Percentiles rank a stretch among this genome's conserved stretches.
These are phyloP conservation scores for Cairneyella variabilis DNA, from an alignment of 495 filamentous ascomycete species.

Conservation along the genomic window DNA sequence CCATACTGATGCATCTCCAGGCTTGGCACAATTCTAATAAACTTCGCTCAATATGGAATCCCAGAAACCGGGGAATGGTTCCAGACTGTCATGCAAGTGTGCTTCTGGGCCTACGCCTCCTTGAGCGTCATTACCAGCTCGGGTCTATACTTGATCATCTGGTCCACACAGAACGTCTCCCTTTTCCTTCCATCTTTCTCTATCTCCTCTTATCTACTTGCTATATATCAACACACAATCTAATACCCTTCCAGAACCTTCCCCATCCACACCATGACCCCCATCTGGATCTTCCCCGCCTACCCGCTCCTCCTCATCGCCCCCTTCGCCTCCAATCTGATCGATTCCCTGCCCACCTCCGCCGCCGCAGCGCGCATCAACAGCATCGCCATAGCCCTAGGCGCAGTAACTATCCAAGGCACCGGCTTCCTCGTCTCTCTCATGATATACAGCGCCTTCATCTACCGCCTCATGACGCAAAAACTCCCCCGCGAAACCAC, in stretches of 20 bases:
- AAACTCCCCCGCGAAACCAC: conserved; percentile 75
- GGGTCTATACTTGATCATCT: conserved; percentile 71
- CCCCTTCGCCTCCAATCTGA: conserved; percentile 67
- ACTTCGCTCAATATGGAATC: conserved; percentile 74
- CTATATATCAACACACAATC: too few species aligned
- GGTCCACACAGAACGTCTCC: conserved; percentile 47
- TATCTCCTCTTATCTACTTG: too few species aligned
- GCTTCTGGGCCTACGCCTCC: conserved; percentile 72
- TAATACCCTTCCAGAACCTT: conserved; percentile 46
- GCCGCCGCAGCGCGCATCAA: conserved; percentile 36
- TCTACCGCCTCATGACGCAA: conserved; percentile 88
- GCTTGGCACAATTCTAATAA: conserved; percentile 74
- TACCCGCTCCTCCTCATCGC: conserved; percentile 81
- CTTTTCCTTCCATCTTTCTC: too few species aligned
- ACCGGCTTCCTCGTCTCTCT: conserved; percentile 81
- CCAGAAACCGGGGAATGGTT: conserved; percentile 66
- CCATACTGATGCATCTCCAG: conserved; percentile 23
- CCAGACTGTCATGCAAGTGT: conserved; percentile 50
- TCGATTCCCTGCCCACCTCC: conserved; percentile 36
- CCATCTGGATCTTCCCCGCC: conserved; percentile 88
- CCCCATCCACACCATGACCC: conserved; percentile 84
- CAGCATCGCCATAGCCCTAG: conserved; percentile 63
- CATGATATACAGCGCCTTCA: conserved; percentile 82
- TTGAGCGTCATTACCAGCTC: conserved; percentile 61
- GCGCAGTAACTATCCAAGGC: conserved; percentile 71